Percentiles rank a stretch among this genome's conserved stretches.
phyloP scores from a whole-genome alignment of 768 basidiomycete species.

The Phaeolepiota aurea region DNA sequence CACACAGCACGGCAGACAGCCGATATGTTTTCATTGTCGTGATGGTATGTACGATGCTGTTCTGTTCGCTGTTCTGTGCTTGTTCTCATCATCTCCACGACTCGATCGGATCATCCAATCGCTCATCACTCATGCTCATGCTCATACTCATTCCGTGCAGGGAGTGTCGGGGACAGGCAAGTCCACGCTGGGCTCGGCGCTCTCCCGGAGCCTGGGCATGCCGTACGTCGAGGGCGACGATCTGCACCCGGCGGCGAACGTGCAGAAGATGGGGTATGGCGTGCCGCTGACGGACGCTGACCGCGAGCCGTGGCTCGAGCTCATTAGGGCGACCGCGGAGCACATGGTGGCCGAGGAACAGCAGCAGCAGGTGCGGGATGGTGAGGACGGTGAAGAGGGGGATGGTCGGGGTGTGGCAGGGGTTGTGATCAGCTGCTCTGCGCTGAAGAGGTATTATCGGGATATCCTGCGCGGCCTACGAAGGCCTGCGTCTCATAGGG shows the following conservation, averaged over 20 bases:
- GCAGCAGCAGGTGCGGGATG: no score
- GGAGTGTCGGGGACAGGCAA: constrained; percentile 74
- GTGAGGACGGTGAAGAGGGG: constrained; percentile 4
- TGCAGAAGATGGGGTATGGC: constrained; percentile 82
- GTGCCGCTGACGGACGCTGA: constrained; percentile 74
- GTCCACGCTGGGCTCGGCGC: constrained; percentile 55
- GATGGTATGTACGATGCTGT: no score
- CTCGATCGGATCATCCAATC: no score
- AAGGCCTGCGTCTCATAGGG: constrained; percentile 10
- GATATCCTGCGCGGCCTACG: constrained; percentile 63
- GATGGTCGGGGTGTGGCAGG: constrained; percentile 22
- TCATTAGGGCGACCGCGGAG: constrained; percentile 61
- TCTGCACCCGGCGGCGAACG: constrained; percentile 72
- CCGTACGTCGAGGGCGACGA: constrained; percentile 89
- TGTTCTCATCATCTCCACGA: no score
- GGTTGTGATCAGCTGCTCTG: constrained; percentile 82
- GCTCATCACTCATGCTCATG: no score
- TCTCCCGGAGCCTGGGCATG: constrained; percentile 52
- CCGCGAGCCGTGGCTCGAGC: constrained; percentile 77
- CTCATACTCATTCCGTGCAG: no score
- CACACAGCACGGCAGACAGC: no score
- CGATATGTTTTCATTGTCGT: constrained; percentile 31
- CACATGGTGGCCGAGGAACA: constrained; percentile 19
- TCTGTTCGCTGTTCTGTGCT: no score
- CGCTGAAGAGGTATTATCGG: constrained; percentile 76